Evolutionary conservation across 768 basidiomycete genomes (phyloP), one percentile per base, ranked within the genome.

Genomic region (Mycena amicta): DNA sequence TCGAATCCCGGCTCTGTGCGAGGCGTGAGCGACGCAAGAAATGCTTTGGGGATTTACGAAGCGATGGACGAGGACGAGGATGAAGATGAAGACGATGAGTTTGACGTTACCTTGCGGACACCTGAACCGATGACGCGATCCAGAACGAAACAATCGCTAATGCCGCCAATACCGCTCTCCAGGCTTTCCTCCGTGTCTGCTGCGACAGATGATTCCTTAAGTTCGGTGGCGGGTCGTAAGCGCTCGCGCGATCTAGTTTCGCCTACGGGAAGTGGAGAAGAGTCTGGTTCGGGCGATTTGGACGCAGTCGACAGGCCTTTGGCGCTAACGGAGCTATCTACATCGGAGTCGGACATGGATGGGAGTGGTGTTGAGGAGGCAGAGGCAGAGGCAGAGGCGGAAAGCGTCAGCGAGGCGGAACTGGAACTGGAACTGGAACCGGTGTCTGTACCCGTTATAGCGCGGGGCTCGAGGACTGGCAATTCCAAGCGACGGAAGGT

Each of bases 101-200:
- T 89, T 63, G 78, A 90, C 53, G 75, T 83, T 29, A 90, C 89
- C 1, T 74, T 90, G 58, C 83, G 80, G 56, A 90, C 89, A 3
- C 89, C 89, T 11, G 70, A 25, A 43, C 18, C 25, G 27, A 40
- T 47, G 43, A 64, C 62, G 3, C 52, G 62, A 22, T 64, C 59
- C 26, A 54, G 45, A 30, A 22, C 55, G 11, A 54, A 53, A n/a
- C n/a, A n/a, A n/a, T n/a, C n/a, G 30, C 15, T 31, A 5, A 22
- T 13, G 13, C 5, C 5, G 11, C 6, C 47, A 12, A 22, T 49
- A 4, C 27, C 47, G 23, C 27, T 49, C 13, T 49, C 47, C 15
- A 25, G 47, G 12, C 26, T 49, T 26, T 49, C 47, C 8, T 49
- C 47, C 12, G 47, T 49, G 23, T 49, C 47, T 11, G 26, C 5